phyloP scores from a whole-genome alignment of 805 yeast species.

The Saccharomycopsis sp. region DNA sequence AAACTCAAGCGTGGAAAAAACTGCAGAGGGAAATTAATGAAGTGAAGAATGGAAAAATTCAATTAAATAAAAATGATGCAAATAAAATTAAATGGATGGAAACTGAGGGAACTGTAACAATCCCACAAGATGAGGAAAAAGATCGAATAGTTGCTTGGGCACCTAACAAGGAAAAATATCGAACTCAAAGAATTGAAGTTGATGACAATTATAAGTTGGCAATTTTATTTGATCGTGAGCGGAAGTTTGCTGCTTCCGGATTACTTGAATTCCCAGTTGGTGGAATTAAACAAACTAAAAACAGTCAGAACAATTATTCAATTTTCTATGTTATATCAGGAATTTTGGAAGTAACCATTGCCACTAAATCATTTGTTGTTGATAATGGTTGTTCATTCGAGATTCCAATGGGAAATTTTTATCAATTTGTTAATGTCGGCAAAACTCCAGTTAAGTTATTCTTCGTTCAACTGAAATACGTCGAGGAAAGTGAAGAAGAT shows the following conservation, averaged over 20 bases:
- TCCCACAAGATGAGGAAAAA: conserved; percentile 42
- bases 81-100: conserved; percentile 45
- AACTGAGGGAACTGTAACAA: conserved; percentile 33
- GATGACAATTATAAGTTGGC: conserved; percentile 56
- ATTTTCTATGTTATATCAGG: conserved; percentile 75
- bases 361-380: conserved; percentile 51
- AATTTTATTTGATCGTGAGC: conserved; percentile 54
- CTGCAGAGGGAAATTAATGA: conserved; percentile 19
- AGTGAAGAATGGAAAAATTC: conserved; percentile 24
- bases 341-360: conserved; percentile 56
- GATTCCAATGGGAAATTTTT: conserved; percentile 70
- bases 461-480: conserved; percentile 61
- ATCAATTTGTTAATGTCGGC: conserved; percentile 61
- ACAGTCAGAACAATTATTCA: conserved; percentile 61
- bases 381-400: conserved; percentile 72
- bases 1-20: too few species aligned
- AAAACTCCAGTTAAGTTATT: conserved; percentile 52
- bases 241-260: conserved; percentile 67
- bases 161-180: conserved; percentile 44
- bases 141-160: conserved; percentile 58
- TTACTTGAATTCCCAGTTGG: conserved; percentile 57
- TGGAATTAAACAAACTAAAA: conserved; percentile 52
- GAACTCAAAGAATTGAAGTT: conserved; percentile 32
- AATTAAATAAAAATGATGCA: too few species aligned
- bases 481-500: conserved; percentile 18